These are phyloP conservation scores for Tolypocladium paradoxum DNA, from an alignment of 2,329 filamentous ascomycete genomes.

Conservation along the genomic window DNA sequence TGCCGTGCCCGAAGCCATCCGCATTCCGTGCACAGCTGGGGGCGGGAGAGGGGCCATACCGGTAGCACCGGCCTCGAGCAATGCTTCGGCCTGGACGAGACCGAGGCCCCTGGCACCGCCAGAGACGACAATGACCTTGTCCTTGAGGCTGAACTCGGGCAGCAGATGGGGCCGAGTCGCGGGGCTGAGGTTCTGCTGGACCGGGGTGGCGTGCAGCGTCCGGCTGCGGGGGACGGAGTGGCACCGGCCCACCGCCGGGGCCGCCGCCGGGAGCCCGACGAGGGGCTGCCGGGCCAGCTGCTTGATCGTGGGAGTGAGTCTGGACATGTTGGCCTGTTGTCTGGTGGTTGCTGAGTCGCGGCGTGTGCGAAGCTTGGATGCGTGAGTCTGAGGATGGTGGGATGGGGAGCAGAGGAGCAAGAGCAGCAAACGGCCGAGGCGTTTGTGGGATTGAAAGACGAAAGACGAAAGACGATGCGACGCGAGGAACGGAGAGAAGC, in stretches of 20 bases:
- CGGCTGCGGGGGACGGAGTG: constrained; percentile 3
- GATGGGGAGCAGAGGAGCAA: background rate
- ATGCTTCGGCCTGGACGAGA: constrained; percentile 65
- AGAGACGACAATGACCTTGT: constrained; percentile 66
- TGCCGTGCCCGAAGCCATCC: background rate
- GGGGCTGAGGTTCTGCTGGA: constrained; percentile 10
- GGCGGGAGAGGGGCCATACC: constrained; percentile 24
- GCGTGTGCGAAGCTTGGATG: background rate
- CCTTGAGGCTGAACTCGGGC: constrained; percentile 65
- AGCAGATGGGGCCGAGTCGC: constrained; percentile 25
- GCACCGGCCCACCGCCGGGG: constrained; percentile 5
- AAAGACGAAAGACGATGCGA: background rate
- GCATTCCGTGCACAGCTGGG: background rate
- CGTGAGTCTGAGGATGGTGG: background rate
- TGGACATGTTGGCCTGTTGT: constrained; percentile 12
- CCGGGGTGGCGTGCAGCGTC: constrained; percentile 11
- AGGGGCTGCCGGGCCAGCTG: constrained; percentile 10
- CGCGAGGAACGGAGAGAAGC: background rate
- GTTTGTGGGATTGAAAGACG: background rate
- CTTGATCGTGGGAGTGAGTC: constrained; percentile 11
- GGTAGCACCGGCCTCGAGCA: constrained; percentile 68
- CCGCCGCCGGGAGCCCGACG: background rate
- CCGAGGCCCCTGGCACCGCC: constrained; percentile 70
- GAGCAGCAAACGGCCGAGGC: background rate
- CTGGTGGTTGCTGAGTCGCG: too few species aligned